phyloP scores from a whole-genome alignment of 352 stramenopile species.

The Globisporangium solare region DNA sequence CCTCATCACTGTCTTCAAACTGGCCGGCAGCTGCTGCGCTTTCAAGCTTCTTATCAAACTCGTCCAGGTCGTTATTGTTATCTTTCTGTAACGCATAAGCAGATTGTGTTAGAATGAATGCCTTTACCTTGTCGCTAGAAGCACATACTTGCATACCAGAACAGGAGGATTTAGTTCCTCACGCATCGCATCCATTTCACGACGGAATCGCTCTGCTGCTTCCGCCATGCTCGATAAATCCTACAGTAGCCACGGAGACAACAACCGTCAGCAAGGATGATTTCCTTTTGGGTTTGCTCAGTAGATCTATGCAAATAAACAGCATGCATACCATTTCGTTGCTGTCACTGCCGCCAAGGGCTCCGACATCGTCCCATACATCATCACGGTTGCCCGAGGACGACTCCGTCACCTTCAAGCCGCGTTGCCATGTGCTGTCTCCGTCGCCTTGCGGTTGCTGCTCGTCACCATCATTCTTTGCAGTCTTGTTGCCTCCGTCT shows the following conservation, averaged over 20 bases:
- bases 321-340: constrained; percentile 56
- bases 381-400: constrained; percentile 35
- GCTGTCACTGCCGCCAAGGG: constrained; percentile 28
- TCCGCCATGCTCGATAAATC: constrained; percentile 77
- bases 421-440: constrained; percentile 54
- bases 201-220: constrained; percentile 77
- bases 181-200: constrained; percentile 82
- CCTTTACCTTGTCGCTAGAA: no score
- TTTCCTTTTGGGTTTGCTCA: no score
- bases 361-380: constrained; percentile 78
- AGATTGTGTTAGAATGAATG: no score
- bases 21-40: constrained; percentile 62
- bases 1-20: constrained; percentile 84
- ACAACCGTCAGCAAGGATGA: constrained; percentile 1
- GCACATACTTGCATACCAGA: constrained; percentile 7
- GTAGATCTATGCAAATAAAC: constrained; percentile 5
- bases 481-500: constrained; percentile 27
- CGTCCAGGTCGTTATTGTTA: constrained; percentile 57
- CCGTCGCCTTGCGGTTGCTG: constrained; percentile 22
- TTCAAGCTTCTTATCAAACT: constrained; percentile 79
- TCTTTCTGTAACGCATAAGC: constrained; percentile 26
- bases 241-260: constrained; percentile 23
- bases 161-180: constrained; percentile 34
- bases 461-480: constrained; percentile 10
- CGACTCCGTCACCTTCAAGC: constrained; percentile 30